phyloP scores from a whole-genome alignment of 345 rosid genomes.

The Sisymbrium altissimum region DNA sequence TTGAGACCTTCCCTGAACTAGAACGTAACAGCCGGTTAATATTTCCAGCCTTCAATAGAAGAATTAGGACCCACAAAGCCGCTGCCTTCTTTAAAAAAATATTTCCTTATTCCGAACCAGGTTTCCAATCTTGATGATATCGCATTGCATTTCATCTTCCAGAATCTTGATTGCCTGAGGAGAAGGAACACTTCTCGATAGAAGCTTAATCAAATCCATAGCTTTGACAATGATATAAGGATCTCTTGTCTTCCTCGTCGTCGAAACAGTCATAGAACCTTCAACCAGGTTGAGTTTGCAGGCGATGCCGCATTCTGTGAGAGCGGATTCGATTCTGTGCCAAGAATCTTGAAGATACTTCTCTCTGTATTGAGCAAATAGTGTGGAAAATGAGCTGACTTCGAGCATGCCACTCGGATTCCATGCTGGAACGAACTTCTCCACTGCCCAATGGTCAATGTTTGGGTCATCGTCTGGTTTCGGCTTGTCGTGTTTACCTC shows the following conservation, averaged over 20 bases:
- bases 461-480: conserved; percentile 95
- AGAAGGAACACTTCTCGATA: conserved; percentile 95
- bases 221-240: conserved; percentile 84
- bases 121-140: conserved; percentile 78
- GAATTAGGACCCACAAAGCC: conserved; percentile 87
- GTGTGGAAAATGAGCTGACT: conserved; percentile 76
- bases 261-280: conserved; percentile 92
- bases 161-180: conserved; percentile 88
- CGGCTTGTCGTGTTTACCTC: conserved; percentile 81
- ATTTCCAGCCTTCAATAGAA: conserved; percentile 91
- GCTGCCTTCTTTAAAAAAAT: conserved; percentile 85
- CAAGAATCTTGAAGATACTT: conserved; percentile 84
- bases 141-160: conserved; percentile 82
- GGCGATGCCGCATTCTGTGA: conserved; percentile 59
- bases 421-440: conserved; percentile 83
- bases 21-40: conserved; percentile 81
- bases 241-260: conserved; percentile 85
- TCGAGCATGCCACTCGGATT: conserved; percentile 82
- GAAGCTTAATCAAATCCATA: conserved; percentile 77
- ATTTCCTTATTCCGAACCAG: conserved; percentile 88
- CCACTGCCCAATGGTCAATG: conserved; percentile 79
- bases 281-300: conserved; percentile 79
- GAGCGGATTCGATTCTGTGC: conserved; percentile 76
- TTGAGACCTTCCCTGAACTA: conserved; percentile 96
- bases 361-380: conserved; percentile 92